A percentile compares a stretch with the other conserved stretches of the same genome.
Conservation (phyloP, 306 rosid species). For the Pyrus pyrifolia region DNA sequence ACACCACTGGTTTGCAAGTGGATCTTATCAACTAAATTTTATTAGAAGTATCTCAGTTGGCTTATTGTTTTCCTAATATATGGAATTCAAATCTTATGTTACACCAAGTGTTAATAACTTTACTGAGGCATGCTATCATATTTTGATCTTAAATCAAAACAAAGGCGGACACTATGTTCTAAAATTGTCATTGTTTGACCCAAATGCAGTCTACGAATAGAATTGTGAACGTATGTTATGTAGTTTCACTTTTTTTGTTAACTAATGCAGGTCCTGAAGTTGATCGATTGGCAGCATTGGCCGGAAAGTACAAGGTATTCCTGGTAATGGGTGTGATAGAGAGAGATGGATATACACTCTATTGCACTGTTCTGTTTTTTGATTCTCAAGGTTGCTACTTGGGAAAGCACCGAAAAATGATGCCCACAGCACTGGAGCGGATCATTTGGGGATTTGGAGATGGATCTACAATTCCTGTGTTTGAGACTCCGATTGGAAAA, state of each 20-base stretch:
- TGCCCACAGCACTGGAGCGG: constrained; percentile 87
- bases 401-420: constrained; percentile 88
- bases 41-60: background rate
- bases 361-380: constrained; percentile 76
- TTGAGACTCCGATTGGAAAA: constrained; percentile 82
- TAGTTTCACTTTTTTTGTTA: background rate
- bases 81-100: background rate
- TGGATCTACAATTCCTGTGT: constrained; percentile 90
- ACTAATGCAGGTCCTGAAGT: constrained; percentile 74
- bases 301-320: constrained; percentile 73
- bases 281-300: constrained; percentile 88
- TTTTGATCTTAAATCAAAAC: background rate
- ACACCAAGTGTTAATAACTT: background rate
- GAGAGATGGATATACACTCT: constrained; percentile 89
- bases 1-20: background rate
- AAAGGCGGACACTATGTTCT: background rate
- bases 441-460: constrained; percentile 95
- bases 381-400: constrained; percentile 79
- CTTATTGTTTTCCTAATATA: background rate
- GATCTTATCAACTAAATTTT: background rate
- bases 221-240: background rate
- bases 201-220: background rate
- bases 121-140: background rate
- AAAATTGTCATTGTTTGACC: background rate
- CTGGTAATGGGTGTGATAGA: constrained; percentile 91